phyloP scores from a whole-genome alignment of 768 basidiomycete species.

The Suillus plorans region DNA sequence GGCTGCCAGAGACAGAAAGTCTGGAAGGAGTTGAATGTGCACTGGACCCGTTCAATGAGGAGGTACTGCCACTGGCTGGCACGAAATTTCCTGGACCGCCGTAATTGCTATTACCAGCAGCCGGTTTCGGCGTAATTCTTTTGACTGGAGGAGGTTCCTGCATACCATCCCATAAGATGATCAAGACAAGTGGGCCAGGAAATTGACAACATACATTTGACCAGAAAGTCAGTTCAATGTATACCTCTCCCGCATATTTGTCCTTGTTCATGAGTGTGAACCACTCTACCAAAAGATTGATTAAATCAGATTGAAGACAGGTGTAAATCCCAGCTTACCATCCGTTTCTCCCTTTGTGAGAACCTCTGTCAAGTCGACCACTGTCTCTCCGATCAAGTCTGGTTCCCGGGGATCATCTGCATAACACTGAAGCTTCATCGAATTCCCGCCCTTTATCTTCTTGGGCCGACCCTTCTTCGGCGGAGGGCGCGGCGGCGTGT shows the following conservation, averaged over 20 bases:
- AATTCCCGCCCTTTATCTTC: constrained; percentile 68
- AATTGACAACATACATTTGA: constrained; percentile 65
- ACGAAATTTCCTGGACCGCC: constrained; percentile 78
- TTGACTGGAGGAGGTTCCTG: constrained; percentile 82
- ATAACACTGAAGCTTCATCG: constrained; percentile 82
- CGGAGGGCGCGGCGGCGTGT: constrained; percentile 67
- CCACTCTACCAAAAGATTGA: constrained; percentile 67
- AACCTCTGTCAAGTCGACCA: constrained; percentile 86
- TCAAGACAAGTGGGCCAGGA: constrained; percentile 8
- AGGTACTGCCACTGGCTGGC: constrained; percentile 41
- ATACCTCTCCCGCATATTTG: constrained; percentile 93
- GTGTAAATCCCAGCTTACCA: constrained; percentile 52
- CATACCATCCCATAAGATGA: background rate
- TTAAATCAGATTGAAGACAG: constrained; percentile 10
- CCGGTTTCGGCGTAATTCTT: constrained; percentile 50
- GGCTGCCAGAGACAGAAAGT: constrained; percentile 24
- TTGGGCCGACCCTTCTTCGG: constrained; percentile 48
- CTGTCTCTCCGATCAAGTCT: constrained; percentile 89
- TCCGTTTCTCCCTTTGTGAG: constrained; percentile 96
- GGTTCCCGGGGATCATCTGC: constrained; percentile 96
- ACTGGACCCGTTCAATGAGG: constrained; percentile 25
- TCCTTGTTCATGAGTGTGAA: constrained; percentile 88
- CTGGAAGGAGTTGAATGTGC: constrained; percentile 12
- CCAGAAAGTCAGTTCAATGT: constrained; percentile 96
- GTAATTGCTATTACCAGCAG: constrained; percentile 59